Evolutionary conservation across 768 basidiomycete genomes (phyloP), one percentile per base, ranked within the genome.

Genomic region (Butyriboletus loyo): DNA sequence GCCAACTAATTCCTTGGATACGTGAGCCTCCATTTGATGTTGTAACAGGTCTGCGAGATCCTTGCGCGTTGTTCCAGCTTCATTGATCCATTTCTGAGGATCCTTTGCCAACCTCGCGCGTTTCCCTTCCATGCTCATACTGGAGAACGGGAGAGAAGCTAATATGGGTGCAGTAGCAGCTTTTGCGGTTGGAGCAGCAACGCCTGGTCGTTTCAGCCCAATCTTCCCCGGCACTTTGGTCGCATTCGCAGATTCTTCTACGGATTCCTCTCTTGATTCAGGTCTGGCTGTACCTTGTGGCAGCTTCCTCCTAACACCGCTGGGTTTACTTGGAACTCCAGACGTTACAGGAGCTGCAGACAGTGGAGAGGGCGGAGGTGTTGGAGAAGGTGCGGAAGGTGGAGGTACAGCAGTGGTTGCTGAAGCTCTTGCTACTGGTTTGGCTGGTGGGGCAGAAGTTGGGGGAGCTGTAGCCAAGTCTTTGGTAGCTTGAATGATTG

Each of bases 21-120:
- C 77, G 62, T 88, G 81, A 9, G 85, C 79, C 59, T 95, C 93
- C 93, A 98, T 98, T 70, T 99, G 97, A 57, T 78, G 82, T 60
- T 92, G 88, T 43, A 98, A 74, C 13, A 85, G 72, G 37, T 98
- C 96, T 34, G 87, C 82, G 14, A 98, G 77, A 62, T 98, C 96
- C 65, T 91, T 88, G 50, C 92, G 78, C 22, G 87, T 88, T 8
- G 90, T 75, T 5, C 92, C 88, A 38, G 83, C 78, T 60, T 98
- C 93, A 59, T 94, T 89, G 49, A 92, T 75, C 93, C 94, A 98
- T 60, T 78, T 81, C 38, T 79, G 78, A 13, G 77, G 76, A 65
- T 98, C 95, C 71, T 89, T 94, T 24, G 80, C 75, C 34, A 90
- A 73, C 37, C 89, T 76, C 24, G 73, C 62, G 54, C 83, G 83